phyloP scores from a whole-genome alignment of 768 basidiomycete species.

The Termitomyces sp. region DNA sequence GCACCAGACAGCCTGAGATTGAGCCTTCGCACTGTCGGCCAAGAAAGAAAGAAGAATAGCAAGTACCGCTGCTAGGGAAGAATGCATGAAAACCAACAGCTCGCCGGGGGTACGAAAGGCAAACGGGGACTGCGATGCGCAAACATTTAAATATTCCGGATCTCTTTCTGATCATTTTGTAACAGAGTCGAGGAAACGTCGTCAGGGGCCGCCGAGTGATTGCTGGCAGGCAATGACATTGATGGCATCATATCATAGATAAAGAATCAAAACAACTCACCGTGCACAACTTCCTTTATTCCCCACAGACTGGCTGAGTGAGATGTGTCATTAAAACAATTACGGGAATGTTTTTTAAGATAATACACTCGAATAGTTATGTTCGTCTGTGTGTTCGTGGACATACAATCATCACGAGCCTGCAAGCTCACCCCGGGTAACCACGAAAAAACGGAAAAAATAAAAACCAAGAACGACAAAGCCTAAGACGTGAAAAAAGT shows the following conservation, averaged over 20 bases:
- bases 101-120: background rate
- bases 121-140: background rate
- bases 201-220: background rate
- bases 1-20: background rate
- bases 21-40: background rate
- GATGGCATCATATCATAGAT: background rate
- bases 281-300: conserved; percentile 1
- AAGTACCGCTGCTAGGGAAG: conserved; percentile 6
- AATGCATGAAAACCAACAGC: conserved; percentile 7
- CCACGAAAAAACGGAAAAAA: background rate
- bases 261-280: background rate
- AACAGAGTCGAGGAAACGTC: conserved; percentile 4
- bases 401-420: background rate
- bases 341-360: background rate
- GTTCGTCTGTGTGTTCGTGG: background rate
- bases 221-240: background rate
- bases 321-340: background rate
- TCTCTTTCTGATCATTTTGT: conserved; percentile 9
- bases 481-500: background rate
- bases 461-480: background rate
- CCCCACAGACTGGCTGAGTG: too few species aligned
- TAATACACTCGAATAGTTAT: conserved; percentile 8
- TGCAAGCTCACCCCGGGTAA: background rate
- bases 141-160: conserved; percentile 2
- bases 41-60: conserved; percentile 11